Percentiles rank a stretch among this genome's conserved stretches.
Evolutionary conservation across 2,329 filamentous ascomycete genomes (phyloP).

Genomic region (Hypoxylon sp.): DNA sequence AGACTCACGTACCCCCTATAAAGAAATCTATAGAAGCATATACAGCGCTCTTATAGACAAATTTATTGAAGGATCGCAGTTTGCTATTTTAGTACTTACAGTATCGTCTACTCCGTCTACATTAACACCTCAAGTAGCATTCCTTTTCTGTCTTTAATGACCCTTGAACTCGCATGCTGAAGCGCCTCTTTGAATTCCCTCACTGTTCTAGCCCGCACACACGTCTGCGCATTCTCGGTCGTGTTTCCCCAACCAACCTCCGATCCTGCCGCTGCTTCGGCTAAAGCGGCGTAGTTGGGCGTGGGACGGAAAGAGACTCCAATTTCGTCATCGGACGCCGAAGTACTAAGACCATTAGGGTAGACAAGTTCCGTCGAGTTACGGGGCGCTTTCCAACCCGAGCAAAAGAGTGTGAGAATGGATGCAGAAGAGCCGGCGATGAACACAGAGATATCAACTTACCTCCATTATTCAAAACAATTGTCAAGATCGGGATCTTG

Average conservation of each 20-base stretch:
- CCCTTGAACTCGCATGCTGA: constrained; percentile 28
- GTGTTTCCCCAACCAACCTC: constrained; percentile 37
- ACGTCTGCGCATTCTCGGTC: constrained; percentile 14
- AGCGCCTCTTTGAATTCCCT: constrained; percentile 42
- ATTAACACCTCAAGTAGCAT: constrained; percentile 49
- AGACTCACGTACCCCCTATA: background rate
- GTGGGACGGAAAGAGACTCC: constrained; percentile 50
- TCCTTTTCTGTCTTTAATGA: constrained; percentile 40
- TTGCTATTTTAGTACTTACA: background rate
- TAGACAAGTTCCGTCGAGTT: constrained; percentile 50
- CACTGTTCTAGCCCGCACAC: constrained; percentile 42
- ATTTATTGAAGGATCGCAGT: background rate
- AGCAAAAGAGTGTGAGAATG: background rate
- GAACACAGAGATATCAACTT: constrained; percentile 41
- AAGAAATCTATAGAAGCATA: background rate
- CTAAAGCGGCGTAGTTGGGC: constrained; percentile 49
- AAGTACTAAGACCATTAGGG: constrained; percentile 42
- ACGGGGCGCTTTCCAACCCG: constrained; percentile 51
- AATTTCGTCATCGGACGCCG: constrained; percentile 48
- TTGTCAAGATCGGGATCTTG: constrained; percentile 63
- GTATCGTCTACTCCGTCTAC: constrained; percentile 20
- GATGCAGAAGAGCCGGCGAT: background rate
- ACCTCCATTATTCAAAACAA: constrained; percentile 68
- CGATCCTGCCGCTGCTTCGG: constrained; percentile 49
- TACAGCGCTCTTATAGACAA: background rate